These are phyloP conservation scores for Trichosporon inkin DNA, from an alignment of 1,284 basidiomycete genomes.

Conservation along the genomic window DNA sequence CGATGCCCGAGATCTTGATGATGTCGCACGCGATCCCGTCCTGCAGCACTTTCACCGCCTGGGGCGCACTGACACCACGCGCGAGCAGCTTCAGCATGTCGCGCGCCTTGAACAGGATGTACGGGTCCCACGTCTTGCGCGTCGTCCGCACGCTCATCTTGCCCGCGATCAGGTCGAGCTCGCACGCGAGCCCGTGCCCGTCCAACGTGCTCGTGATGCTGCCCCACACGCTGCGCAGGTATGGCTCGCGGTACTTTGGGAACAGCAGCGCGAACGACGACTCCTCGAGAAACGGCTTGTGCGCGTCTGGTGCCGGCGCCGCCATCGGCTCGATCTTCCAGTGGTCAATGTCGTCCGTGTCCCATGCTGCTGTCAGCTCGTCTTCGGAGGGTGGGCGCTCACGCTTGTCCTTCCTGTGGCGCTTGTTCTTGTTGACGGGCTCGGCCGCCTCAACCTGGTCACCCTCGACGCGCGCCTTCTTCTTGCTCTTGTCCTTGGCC, in stretches of 20 bases:
- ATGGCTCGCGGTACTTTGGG: conserved; percentile 97
- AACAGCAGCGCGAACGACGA: conserved; percentile 97
- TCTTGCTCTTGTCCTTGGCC: conserved; percentile 23
- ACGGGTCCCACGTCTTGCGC: conserved; percentile 94
- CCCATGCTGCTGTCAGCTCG: conserved; percentile 68
- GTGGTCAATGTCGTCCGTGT: conserved; percentile 98
- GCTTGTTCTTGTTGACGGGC: conserved; percentile 72
- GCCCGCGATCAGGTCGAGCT: conserved; percentile 91
- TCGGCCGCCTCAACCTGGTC: conserved; percentile 25
- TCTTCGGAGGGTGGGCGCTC: conserved; percentile 25
- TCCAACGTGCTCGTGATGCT: conserved; percentile 85
- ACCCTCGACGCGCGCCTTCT: conserved; percentile 18
- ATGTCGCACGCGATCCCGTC: conserved; percentile 92
- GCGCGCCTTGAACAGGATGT: conserved; percentile 89
- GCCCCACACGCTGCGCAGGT: conserved; percentile 90
- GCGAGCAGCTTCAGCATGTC: conserved; percentile 95
- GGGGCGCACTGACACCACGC: conserved; percentile 71
- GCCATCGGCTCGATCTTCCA: conserved; percentile 86
- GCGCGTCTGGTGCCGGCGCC: conserved; percentile 57
- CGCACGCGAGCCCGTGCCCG: conserved; percentile 77
- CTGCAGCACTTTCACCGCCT: conserved; percentile 87
- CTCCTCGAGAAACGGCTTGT: conserved; percentile 78
- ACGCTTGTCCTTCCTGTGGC: conserved; percentile 89
- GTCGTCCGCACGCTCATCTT: conserved; percentile 97
- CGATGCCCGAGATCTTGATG: conserved; percentile 92